These are phyloP conservation scores for Leccinum rimulosum DNA, from an alignment of 768 basidiomycete species.

Conservation along the genomic window DNA sequence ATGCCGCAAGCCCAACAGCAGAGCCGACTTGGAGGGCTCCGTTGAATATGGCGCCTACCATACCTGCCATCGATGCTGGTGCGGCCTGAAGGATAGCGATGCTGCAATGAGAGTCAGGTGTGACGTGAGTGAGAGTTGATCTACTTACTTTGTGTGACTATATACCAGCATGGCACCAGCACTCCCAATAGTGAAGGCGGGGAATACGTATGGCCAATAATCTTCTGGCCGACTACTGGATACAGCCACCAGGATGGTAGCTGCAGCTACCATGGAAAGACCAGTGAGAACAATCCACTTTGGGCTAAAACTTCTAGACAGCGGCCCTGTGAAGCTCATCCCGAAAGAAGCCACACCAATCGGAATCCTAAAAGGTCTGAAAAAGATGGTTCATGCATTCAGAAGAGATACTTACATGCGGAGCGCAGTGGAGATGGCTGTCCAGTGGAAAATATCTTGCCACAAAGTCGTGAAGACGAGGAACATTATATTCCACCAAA, in stretches of 20 bases:
- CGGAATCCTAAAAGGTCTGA: constrained; percentile 34
- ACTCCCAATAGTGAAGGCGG: constrained; percentile 48
- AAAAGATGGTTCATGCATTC: not conserved
- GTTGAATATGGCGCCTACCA: constrained; percentile 55
- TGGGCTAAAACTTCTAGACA: constrained; percentile 35
- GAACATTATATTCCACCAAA: constrained; percentile 41
- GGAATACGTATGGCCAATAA: constrained; percentile 50
- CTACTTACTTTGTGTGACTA: constrained; percentile 46
- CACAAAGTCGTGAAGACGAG: constrained; percentile 37
- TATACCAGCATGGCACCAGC: constrained; percentile 45
- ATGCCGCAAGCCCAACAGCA: constrained; percentile 48
- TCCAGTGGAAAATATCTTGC: constrained; percentile 44
- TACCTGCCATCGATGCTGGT: constrained; percentile 49
- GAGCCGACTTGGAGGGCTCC: constrained; percentile 51
- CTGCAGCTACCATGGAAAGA: constrained; percentile 35
- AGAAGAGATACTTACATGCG: constrained; percentile 34
- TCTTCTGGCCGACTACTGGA: constrained; percentile 37
- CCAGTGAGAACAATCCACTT: constrained; percentile 49
- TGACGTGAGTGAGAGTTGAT: not conserved
- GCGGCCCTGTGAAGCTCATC: constrained; percentile 37
- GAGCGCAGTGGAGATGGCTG: constrained; percentile 36
- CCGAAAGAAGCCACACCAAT: constrained; percentile 39
- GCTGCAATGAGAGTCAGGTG: constrained; percentile 13
- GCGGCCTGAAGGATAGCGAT: constrained; percentile 50
- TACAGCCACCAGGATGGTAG: constrained; percentile 42